Conservation (phyloP, 2,329 filamentous ascomycete species). For the Neoascochyta sp. region DNA sequence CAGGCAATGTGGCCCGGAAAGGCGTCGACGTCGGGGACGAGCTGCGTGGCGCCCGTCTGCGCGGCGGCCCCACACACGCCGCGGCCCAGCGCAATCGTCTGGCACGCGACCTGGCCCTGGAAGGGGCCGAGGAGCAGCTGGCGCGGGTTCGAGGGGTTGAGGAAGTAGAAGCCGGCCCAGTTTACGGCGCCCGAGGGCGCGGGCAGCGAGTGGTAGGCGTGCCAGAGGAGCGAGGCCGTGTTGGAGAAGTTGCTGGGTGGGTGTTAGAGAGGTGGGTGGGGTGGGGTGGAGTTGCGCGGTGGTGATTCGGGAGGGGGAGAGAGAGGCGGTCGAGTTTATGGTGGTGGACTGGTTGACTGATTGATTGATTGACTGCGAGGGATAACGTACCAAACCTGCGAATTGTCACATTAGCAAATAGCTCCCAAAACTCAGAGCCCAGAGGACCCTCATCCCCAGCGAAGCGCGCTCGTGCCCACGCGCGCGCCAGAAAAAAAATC, state of each 20-base stretch:
- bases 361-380: background rate
- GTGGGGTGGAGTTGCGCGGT: too few relatives aligned
- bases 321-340: too few relatives aligned
- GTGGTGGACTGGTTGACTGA: too few relatives aligned
- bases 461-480: too few relatives aligned
- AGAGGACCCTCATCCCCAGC: too few relatives aligned
- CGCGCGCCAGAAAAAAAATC: too few relatives aligned
- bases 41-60: slow-evolving; percentile 56
- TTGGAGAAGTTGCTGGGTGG: slow-evolving; percentile 63
- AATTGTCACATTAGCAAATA: slow-evolving; percentile 1
- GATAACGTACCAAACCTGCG: slow-evolving; percentile 7
- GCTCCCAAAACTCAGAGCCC: slow-evolving; percentile 6
- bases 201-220: slow-evolving; percentile 70
- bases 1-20: slow-evolving; percentile 83
- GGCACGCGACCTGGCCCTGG: slow-evolving; percentile 74
- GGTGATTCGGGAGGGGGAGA: too few relatives aligned
- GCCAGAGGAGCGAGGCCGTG: slow-evolving; percentile 71
- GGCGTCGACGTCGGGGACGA: slow-evolving; percentile 64
- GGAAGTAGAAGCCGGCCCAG: slow-evolving; percentile 64
- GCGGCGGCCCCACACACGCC: slow-evolving; percentile 76
- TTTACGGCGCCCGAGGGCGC: slow-evolving; percentile 65
- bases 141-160: slow-evolving; percentile 34
- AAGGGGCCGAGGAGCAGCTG: slow-evolving; percentile 76
- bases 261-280: slow-evolving; percentile 1
- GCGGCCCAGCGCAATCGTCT: slow-evolving; percentile 67